Evolutionary conservation across 805 yeast species (phyloP).

Genomic region (Pichia kluyveri): DNA sequence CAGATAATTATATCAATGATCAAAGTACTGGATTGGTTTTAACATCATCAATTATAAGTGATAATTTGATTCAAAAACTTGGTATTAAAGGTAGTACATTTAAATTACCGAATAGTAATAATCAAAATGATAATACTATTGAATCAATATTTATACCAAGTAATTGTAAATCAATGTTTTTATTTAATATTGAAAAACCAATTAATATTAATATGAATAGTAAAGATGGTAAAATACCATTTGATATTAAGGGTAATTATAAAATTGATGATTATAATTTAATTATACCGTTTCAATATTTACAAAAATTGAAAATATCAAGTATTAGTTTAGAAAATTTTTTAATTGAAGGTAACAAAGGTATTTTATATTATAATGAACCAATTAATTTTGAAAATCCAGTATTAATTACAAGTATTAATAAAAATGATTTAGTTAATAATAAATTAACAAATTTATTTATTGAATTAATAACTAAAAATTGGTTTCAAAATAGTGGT

Average conservation of each 20-base stretch:
- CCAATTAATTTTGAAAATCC: constrained; percentile 24
- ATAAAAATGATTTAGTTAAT: constrained; percentile 15
- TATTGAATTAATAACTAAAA: constrained; percentile 33
- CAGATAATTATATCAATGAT: constrained; percentile 10
- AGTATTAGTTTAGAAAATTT: neutral
- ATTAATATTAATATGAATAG: constrained; percentile 10
- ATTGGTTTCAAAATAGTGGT: constrained; percentile 29
- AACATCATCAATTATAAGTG: constrained; percentile 10
- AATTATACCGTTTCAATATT: constrained; percentile 28
- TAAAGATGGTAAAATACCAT: constrained; percentile 29
- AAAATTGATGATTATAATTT: constrained; percentile 30
- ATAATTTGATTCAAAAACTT: constrained; percentile 4
- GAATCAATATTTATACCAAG: constrained; percentile 24
- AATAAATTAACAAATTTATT: constrained; percentile 17
- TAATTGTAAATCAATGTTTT: constrained; percentile 27
- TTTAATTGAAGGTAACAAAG: constrained; percentile 7
- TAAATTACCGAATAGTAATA: constrained; percentile 3
- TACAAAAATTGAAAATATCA: constrained; percentile 3
- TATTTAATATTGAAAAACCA: constrained; percentile 28
- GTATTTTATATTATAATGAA: constrained; percentile 20
- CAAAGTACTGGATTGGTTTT: constrained; percentile 19
- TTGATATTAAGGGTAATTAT: constrained; percentile 28
- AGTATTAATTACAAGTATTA: constrained; percentile 30
- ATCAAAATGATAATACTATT: neutral
- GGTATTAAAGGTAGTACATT: constrained; percentile 12